Evolutionary conservation across 2,329 filamentous ascomycete genomes (phyloP).

Genomic region (Podosphaera xanthii): DNA sequence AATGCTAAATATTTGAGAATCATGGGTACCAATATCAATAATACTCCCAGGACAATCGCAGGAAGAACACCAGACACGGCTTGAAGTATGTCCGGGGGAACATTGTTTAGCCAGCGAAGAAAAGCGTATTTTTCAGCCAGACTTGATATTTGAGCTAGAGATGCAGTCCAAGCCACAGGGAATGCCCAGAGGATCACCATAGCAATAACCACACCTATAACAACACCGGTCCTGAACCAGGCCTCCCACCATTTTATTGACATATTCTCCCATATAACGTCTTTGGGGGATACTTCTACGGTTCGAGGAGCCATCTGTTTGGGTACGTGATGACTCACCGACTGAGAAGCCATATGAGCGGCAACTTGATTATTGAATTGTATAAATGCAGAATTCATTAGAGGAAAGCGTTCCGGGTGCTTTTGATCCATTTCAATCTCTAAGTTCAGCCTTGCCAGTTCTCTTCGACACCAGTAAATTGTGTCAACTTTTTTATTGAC

Average conservation of each 20-base stretch:
- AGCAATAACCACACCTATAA: conserved; percentile 40
- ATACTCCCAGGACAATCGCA: conserved; percentile 47
- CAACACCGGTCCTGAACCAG: conserved; percentile 37
- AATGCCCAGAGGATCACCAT: conserved; percentile 82
- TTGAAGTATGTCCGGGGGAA: conserved; percentile 40
- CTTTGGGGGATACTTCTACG: conserved; percentile 81
- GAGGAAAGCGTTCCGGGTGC: conserved; percentile 61
- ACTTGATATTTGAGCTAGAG: conserved; percentile 52
- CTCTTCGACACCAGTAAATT: conserved; percentile 72
- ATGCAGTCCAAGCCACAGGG: conserved; percentile 70
- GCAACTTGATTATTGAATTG: conserved; percentile 97
- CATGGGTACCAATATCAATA: conserved; percentile 62
- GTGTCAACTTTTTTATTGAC: conserved; percentile 83
- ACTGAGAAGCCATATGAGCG: conserved; percentile 94
- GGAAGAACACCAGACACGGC: conserved; percentile 70
- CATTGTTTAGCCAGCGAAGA: conserved; percentile 44
- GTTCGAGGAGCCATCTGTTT: conserved; percentile 81
- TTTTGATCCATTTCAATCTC: conserved; percentile 85
- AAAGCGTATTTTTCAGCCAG: conserved; percentile 43
- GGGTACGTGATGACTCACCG: conserved; percentile 72
- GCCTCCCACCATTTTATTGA: conserved; percentile 84
- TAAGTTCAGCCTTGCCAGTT: conserved; percentile 67
- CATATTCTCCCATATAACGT: conserved; percentile 96
- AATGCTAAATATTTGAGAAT: conserved; percentile 51
- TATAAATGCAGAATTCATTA: conserved; percentile 93